Percentiles rank a stretch among this genome's conserved stretches.
phyloP scores from a whole-genome alignment of 164 flowering plant genomes.

The Buxus sempervirens region DNA sequence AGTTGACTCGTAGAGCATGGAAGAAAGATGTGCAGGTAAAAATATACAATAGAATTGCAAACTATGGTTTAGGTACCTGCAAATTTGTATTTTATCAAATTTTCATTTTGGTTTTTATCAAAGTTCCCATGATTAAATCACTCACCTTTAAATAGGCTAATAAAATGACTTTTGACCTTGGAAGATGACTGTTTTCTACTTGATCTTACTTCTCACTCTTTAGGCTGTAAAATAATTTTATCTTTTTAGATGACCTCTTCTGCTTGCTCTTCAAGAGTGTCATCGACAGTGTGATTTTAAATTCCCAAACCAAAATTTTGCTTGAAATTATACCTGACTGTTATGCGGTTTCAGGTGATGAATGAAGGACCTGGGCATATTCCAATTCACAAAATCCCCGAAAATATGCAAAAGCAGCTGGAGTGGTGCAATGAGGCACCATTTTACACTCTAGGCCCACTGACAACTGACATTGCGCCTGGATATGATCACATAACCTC shows the following conservation, averaged over 20 bases:
- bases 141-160: too few species aligned
- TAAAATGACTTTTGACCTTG: neutral
- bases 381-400: slow-evolving; percentile 98
- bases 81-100: neutral
- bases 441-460: slow-evolving; percentile 97
- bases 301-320: too few species aligned
- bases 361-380: slow-evolving; percentile 99
- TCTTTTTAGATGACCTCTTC: too few species aligned
- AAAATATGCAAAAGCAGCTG: slow-evolving; percentile 95
- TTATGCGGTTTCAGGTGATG: slow-evolving; percentile 69
- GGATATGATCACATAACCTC: slow-evolving; percentile 99
- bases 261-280: too few species aligned
- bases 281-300: too few species aligned
- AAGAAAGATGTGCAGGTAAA: slow-evolving; percentile 98
- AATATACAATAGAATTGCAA: neutral
- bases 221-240: neutral
- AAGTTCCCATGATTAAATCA: too few species aligned
- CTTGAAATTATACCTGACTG: neutral
- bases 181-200: neutral
- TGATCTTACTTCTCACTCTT: neutral
- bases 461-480: slow-evolving; percentile 99
- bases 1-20: slow-evolving; percentile 98
- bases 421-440: slow-evolving; percentile 99
- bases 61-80: too few species aligned
- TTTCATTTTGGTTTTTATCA: neutral